Percentiles rank a stretch among this genome's conserved stretches.
These are phyloP conservation scores for Cryphonectria naterciae DNA, from an alignment of 2,329 filamentous ascomycete species.

Conservation along the genomic window DNA sequence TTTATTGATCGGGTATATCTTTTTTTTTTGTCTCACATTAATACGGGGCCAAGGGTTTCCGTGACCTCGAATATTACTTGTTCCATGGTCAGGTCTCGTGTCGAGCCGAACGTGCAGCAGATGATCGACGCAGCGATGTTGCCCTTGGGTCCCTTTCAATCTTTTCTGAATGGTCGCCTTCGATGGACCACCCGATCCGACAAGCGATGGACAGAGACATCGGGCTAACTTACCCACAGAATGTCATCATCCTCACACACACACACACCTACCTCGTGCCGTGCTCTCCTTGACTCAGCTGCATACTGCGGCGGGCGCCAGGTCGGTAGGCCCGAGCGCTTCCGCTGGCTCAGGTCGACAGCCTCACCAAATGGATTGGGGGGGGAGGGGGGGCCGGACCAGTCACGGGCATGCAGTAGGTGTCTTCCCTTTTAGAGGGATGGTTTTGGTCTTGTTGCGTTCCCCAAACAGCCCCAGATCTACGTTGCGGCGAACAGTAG, in stretches of 20 bases:
- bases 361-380: slow-evolving; percentile 17
- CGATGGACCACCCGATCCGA: neutral
- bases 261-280: neutral
- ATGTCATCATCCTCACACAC: neutral
- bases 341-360: slow-evolving; percentile 21
- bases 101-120: slow-evolving; percentile 1
- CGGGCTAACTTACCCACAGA: neutral
- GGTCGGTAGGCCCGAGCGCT: slow-evolving; percentile 18
- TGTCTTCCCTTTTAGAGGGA: neutral
- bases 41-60: neutral
- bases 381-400: slow-evolving; percentile 1
- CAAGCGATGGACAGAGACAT: neutral
- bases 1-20: neutral
- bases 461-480: neutral
- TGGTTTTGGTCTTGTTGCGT: neutral
- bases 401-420: neutral
- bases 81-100: slow-evolving; percentile 1
- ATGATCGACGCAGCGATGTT: slow-evolving; percentile 9
- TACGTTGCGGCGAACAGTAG: neutral
- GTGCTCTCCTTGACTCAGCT: neutral
- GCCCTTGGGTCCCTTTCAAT: neutral
- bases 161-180: neutral
- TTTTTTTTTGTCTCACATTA: neutral
- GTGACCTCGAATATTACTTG: slow-evolving; percentile 1
- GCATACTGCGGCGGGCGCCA: slow-evolving; percentile 12